A percentile compares a stretch with the other conserved stretches of the same genome.
Evolutionary conservation across 352 stramenopile genomes (phyloP).

Genomic region (Phytophthora melonis): DNA sequence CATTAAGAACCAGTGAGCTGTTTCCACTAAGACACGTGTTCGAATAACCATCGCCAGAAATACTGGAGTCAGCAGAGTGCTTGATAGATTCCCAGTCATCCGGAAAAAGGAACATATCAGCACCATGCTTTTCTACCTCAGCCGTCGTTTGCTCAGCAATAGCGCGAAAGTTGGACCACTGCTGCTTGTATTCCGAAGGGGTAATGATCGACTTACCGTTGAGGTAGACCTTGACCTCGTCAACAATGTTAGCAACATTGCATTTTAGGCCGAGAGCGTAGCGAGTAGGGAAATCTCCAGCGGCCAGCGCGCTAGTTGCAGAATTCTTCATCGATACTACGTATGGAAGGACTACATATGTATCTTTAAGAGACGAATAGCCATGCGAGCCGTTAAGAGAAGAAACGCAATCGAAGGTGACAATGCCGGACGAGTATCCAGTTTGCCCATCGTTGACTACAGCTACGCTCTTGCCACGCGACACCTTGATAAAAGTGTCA

Average conservation of each 20-base stretch:
- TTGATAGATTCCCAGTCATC: no score
- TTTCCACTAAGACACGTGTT: no score
- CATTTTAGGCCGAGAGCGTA: neutral
- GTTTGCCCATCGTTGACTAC: neutral
- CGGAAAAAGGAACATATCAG: no score
- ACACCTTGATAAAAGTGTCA: neutral
- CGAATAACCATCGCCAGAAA: no score
- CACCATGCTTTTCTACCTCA: constrained; percentile 1
- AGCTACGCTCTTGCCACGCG: neutral
- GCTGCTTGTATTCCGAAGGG: neutral
- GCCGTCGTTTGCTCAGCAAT: neutral
- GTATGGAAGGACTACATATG: neutral
- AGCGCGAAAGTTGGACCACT: neutral
- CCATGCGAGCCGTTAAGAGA: neutral
- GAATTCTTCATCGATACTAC: neutral
- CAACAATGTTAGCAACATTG: neutral
- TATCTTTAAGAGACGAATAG: neutral
- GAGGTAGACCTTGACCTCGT: neutral
- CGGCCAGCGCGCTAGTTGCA: no score
- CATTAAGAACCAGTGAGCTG: neutral
- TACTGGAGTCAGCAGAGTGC: no score
- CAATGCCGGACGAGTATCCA: neutral
- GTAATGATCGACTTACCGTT: neutral
- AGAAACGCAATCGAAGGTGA: no score
- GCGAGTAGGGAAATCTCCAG: neutral